Conservation (phyloP, 305 asterid genomes). For the Fraxinus sp. region DNA sequence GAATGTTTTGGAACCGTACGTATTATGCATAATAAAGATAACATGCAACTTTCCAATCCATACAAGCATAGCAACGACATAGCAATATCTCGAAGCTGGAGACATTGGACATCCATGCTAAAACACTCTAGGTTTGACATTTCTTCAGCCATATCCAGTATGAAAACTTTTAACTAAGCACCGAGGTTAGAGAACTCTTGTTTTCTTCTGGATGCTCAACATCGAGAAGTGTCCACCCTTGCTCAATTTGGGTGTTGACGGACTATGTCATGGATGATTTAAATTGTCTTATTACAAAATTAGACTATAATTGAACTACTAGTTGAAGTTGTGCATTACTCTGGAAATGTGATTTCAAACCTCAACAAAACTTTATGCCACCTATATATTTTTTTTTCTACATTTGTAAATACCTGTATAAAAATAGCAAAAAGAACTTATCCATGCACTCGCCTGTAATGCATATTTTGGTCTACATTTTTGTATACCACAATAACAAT, state of each 20-base stretch:
- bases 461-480: neutral
- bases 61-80: neutral
- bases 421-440: neutral
- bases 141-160: neutral
- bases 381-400: neutral
- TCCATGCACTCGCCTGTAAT: neutral
- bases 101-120: conserved; percentile 1
- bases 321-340: neutral
- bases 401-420: neutral
- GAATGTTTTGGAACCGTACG: neutral
- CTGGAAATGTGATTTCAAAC: neutral
- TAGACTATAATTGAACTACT: neutral
- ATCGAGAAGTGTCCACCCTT: neutral
- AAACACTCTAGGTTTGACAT: neutral
- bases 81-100: neutral
- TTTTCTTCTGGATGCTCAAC: neutral
- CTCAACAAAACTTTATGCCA: neutral
- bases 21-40: conserved; percentile 8
- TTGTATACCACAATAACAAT: neutral
- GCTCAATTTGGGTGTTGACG: neutral
- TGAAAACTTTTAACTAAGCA: neutral
- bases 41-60: conserved; percentile 10
- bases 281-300: neutral
- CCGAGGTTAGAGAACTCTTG: neutral
- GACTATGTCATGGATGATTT: neutral